phyloP scores from a whole-genome alignment of 805 yeast species.

The Diddensiella transvaalensis region DNA sequence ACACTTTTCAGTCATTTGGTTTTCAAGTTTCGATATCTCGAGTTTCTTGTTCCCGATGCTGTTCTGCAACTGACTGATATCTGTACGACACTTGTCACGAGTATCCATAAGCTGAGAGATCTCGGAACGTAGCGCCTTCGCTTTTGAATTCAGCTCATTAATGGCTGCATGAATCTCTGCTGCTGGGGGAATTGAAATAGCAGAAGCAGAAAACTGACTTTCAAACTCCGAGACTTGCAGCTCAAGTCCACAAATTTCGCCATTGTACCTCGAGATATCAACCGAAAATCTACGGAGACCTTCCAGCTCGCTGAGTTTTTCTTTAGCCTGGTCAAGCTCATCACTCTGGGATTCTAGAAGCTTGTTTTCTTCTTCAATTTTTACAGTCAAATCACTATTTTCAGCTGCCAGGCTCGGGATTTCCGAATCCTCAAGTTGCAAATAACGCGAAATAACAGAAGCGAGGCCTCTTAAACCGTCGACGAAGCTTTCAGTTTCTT shows the following conservation, averaged over 20 bases:
- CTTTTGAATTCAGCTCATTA: conserved; percentile 36
- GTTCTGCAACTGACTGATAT: conserved; percentile 45
- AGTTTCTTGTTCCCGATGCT: conserved; percentile 52
- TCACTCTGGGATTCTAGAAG: conserved; percentile 11
- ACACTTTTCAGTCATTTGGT: conserved; percentile 45
- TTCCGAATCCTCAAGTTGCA: conserved; percentile 15
- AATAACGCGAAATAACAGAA: conserved; percentile 9
- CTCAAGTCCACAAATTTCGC: conserved; percentile 28
- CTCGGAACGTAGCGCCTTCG: conserved; percentile 40
- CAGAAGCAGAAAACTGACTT: conserved; percentile 25
- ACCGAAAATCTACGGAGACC: conserved; percentile 31
- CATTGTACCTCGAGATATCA: conserved; percentile 26
- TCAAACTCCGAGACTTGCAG: conserved; percentile 25
- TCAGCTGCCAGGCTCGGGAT: conserved; percentile 19
- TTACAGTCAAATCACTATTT: conserved; percentile 28
- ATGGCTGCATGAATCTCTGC: conserved; percentile 22
- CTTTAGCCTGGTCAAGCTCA: conserved; percentile 16
- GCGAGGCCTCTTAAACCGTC: conserved; percentile 18
- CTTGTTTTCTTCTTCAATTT: conserved; percentile 22
- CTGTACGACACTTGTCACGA: conserved; percentile 45
- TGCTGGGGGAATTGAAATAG: conserved; percentile 19
- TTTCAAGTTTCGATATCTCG: conserved; percentile 50
- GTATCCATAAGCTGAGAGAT: conserved; percentile 37
- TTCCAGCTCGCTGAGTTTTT: conserved; percentile 24
- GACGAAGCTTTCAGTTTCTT: conserved; percentile 29